A percentile compares a stretch with the other conserved stretches of the same genome.
Evolutionary conservation across 2,329 filamentous ascomycete species (phyloP).

Genomic region (Orbilia javanica): DNA sequence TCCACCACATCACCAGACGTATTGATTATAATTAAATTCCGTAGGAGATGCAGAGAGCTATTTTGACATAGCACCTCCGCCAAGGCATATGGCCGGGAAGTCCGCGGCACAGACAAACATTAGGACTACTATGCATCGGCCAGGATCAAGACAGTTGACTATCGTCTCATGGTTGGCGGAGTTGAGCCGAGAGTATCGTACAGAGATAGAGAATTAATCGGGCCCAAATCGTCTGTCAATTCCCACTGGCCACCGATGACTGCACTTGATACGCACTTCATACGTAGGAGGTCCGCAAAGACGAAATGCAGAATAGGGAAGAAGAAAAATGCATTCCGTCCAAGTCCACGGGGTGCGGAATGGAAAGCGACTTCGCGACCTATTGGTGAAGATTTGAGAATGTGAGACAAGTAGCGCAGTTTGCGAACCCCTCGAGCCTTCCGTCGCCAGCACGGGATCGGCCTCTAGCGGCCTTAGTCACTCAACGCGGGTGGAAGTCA

Average conservation of each 20-base stretch:
- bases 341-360: neutral
- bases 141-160: neutral
- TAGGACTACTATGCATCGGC: neutral
- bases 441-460: neutral
- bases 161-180: neutral
- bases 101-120: neutral
- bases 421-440: neutral
- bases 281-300: neutral
- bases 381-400: constrained; percentile 17
- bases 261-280: neutral
- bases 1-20: neutral
- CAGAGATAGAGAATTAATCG: neutral
- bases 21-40: too few relatives aligned
- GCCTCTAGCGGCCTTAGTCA: neutral
- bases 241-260: neutral
- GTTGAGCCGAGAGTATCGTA: neutral
- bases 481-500: constrained; percentile 2
- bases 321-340: neutral
- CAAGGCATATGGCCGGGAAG: neutral
- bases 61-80: neutral
- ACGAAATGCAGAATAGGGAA: neutral
- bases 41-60: too few relatives aligned
- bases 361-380: neutral
- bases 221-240: neutral
- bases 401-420: constrained; percentile 18